Evolutionary conservation across 352 stramenopile species (phyloP).

Genomic region (Plasmopara halstedii): DNA sequence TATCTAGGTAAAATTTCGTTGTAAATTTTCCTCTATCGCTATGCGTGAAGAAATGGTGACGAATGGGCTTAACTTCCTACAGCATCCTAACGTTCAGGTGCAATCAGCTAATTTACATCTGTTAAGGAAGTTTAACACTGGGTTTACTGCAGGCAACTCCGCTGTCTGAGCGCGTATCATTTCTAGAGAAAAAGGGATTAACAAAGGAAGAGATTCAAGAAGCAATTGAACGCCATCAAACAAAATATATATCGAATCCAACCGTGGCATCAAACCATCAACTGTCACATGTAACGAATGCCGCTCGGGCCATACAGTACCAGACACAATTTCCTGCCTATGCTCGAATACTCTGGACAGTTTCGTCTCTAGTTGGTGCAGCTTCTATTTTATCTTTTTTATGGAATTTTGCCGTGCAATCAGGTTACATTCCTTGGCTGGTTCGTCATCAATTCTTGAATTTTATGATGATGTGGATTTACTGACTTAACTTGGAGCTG

Average conservation of each 20-base stretch:
- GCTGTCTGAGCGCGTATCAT: conserved; percentile 66
- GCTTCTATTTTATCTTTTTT: conserved; percentile 63
- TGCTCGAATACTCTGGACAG: conserved; percentile 52
- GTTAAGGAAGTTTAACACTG: neutral
- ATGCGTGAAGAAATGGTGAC: conserved; percentile 66
- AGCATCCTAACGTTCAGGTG: conserved; percentile 75
- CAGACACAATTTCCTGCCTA: conserved; percentile 42
- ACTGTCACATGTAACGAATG: conserved; percentile 3
- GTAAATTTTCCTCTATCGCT: too few relatives aligned
- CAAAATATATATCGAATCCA: conserved; percentile 5
- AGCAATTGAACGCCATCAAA: conserved; percentile 60
- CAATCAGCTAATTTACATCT: neutral
- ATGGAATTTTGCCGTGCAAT: conserved; percentile 71
- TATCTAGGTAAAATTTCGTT: too few relatives aligned
- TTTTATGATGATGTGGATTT: too few relatives aligned
- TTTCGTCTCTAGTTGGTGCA: conserved; percentile 63
- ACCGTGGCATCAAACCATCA: neutral
- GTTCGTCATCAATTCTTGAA: too few relatives aligned
- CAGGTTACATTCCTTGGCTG: conserved; percentile 58
- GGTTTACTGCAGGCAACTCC: conserved; percentile 33
- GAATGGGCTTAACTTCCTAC: conserved; percentile 77
- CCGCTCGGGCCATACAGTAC: conserved; percentile 33
- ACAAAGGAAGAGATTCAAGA: conserved; percentile 77
- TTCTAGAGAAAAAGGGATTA: conserved; percentile 77
- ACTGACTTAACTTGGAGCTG: too few relatives aligned